Evolutionary conservation across 352 stramenopile species (phyloP), one percentile per base, ranked within the genome.

Genomic region (Globisporangium heterothallicum): DNA sequence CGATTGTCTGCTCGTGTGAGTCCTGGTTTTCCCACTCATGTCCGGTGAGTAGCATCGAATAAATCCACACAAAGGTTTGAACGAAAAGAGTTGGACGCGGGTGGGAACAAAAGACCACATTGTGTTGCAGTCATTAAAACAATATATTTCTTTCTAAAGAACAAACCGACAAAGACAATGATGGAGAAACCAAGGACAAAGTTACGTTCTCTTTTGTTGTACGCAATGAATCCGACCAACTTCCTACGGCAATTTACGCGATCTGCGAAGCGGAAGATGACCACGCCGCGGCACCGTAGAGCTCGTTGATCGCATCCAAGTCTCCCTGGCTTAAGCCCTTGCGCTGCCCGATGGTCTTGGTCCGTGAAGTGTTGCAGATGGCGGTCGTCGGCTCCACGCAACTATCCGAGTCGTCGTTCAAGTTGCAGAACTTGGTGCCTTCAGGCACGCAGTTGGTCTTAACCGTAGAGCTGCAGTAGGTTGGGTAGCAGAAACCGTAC

Each of bases 401-500:
- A 30, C 70, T 59, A 49, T 71, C 51, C 2, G 45, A 36, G 49
- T 88, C 58, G 61, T 87, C 76, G 57, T 90, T 88, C 35, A 92
- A 57, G 36, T 84, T 76, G 50, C 81, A 92, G 56, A 90, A 90
- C 44, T 58, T 76, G 12, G 75, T 84, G 42, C 64, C 72, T 4
- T 57, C 24, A 2, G 65, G 32, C 6, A 90, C 76, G 42, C 79
- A 90, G 52, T 78, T 43, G n/a, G 61, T 71, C 25, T 35, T 66
- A 22, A 69, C 56, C 18, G 63, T 72, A 6, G 47, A 58, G 27
- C 61, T 70, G 60, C 77, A 88, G 49, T 70, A 70, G 21, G 54
- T 71, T 0, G 71, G 78, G 56, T 78, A 86, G 63, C 81, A 92
- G 50, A 92, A 86, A 44, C 78, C 81, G 61, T 88, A 88, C 18